These are phyloP conservation scores for Nematocida major DNA, from an alignment of 371 early-diverging fungal genomes.

Conservation along the genomic window DNA sequence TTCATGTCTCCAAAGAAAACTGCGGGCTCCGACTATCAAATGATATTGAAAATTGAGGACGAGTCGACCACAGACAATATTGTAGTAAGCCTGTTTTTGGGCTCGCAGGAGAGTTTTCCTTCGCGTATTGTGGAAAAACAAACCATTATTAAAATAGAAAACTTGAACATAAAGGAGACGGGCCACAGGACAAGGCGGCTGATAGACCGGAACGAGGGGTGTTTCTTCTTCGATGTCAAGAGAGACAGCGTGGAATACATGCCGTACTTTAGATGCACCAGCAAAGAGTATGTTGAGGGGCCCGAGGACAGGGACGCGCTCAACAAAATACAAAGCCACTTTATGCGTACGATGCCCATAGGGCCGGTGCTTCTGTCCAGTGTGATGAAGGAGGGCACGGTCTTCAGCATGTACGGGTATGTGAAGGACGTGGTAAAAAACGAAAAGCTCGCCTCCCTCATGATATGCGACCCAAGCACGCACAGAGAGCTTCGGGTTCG, in stretches of 20 bases:
- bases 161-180: background rate
- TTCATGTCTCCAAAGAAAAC: background rate
- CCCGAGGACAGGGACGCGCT: background rate
- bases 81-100: background rate
- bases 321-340: background rate
- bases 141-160: background rate
- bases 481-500: constrained; percentile 2
- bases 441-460: background rate
- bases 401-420: constrained; percentile 11
- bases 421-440: background rate
- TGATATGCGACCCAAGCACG: background rate
- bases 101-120: constrained; percentile 5
- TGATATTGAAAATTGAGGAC: background rate
- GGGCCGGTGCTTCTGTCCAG: background rate
- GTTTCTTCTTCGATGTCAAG: constrained; percentile 10
- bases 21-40: constrained; percentile 2
- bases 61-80: background rate
- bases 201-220: constrained; percentile 16
- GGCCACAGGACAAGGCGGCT: background rate
- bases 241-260: background rate
- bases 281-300: background rate
- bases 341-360: background rate
- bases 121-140: background rate
- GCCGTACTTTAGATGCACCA: background rate
- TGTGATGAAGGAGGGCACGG: background rate